These are phyloP conservation scores for Gossypium anomalum DNA, from an alignment of 345 rosid species.

Conservation along the genomic window DNA sequence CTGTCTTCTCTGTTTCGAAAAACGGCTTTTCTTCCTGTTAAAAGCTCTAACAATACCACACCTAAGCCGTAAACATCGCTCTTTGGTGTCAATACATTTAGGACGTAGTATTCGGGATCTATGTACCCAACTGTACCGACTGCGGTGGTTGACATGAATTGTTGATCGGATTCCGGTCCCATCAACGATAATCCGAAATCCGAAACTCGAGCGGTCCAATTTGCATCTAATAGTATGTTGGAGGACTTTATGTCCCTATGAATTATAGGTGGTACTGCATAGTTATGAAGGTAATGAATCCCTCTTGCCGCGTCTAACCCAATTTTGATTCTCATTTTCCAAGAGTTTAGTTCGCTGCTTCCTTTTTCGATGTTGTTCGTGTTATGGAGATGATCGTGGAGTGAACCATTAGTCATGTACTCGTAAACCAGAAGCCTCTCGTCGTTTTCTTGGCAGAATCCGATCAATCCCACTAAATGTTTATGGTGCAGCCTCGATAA, in stretches of 20 bases:
- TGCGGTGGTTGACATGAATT: constrained; percentile 37
- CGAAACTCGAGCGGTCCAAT: constrained; percentile 57
- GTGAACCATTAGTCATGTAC: constrained; percentile 57
- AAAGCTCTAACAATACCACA: constrained; percentile 53
- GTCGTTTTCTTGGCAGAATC: constrained; percentile 55
- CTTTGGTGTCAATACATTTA: constrained; percentile 42
- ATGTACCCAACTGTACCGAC: constrained; percentile 68
- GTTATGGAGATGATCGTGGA: constrained; percentile 50
- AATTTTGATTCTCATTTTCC: constrained; percentile 42
- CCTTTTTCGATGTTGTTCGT: constrained; percentile 19
- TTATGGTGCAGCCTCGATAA: constrained; percentile 56
- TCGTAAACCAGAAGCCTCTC: constrained; percentile 60
- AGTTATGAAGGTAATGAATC: constrained; percentile 53
- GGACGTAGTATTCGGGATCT: constrained; percentile 63
- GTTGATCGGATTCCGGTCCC: constrained; percentile 43
- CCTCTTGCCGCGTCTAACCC: constrained; percentile 4
- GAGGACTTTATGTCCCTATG: constrained; percentile 77
- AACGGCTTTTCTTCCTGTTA: constrained; percentile 56
- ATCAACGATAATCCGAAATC: constrained; percentile 58
- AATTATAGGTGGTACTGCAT: constrained; percentile 60
- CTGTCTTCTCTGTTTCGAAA: constrained; percentile 36
- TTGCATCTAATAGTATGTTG: constrained; percentile 47
- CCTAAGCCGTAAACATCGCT: constrained; percentile 66
- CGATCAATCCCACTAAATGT: constrained; percentile 52
- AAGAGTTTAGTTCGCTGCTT: constrained; percentile 40